Conservation (phyloP, 2,329 filamentous ascomycete species). For the Sclerotinia nivalis region DNA sequence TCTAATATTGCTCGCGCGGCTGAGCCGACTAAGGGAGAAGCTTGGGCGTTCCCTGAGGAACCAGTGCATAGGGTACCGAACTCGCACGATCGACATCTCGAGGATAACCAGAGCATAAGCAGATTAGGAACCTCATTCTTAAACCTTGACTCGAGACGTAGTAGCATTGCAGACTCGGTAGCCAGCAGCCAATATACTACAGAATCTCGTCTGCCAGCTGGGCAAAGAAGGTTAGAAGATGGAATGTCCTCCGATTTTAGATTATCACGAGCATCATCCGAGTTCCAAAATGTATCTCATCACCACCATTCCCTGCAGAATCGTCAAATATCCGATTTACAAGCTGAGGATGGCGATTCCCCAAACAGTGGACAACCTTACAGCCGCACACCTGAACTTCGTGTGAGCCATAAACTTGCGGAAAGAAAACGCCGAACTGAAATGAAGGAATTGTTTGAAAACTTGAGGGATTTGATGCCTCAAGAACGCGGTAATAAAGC, state of each 20-base stretch:
- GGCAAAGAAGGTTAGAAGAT: slow-evolving; percentile 73
- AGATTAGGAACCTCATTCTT: slow-evolving; percentile 43
- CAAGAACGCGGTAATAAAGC: slow-evolving; percentile 81
- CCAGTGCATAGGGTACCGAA: slow-evolving; percentile 56
- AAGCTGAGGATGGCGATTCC: slow-evolving; percentile 58
- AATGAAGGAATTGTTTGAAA: slow-evolving; percentile 86
- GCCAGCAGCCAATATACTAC: slow-evolving; percentile 78
- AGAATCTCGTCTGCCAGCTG: slow-evolving; percentile 69
- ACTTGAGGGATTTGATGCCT: slow-evolving; percentile 74
- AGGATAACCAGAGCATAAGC: slow-evolving; percentile 42
- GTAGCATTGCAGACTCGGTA: slow-evolving; percentile 74
- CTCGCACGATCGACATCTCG: slow-evolving; percentile 50
- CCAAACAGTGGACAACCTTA: slow-evolving; percentile 68
- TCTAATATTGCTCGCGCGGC: slow-evolving; percentile 68
- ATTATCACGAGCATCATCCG: slow-evolving; percentile 52
- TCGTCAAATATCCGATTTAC: slow-evolving; percentile 67
- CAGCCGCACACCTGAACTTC: slow-evolving; percentile 77
- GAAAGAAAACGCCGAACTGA: slow-evolving; percentile 82
- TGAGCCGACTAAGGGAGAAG: slow-evolving; percentile 78
- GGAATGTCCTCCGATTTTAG: slow-evolving; percentile 47
- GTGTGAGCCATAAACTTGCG: slow-evolving; percentile 81
- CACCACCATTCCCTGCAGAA: slow-evolving; percentile 79
- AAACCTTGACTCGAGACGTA: slow-evolving; percentile 62
- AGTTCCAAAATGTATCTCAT: slow-evolving; percentile 48
- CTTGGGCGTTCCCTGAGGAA: slow-evolving; percentile 81